Evolutionary conservation across 2,329 filamentous ascomycete genomes (phyloP), one percentile per base, ranked within the genome.

Genomic region (Trichoderma sp.): DNA sequence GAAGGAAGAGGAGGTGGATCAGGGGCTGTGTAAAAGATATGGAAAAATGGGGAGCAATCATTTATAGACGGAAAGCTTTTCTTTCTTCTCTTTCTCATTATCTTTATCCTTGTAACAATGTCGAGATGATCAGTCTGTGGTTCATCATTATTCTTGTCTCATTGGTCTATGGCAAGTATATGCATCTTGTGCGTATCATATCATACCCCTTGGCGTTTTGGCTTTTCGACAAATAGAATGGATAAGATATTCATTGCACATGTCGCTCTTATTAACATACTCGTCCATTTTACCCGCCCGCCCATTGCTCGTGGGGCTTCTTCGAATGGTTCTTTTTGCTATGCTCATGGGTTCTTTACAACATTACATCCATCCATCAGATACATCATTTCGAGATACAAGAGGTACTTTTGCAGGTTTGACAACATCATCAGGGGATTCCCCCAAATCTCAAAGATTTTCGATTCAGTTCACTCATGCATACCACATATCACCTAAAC

Each of bases 1-100:
- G 67, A 67, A 9, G 65, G 69, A 5, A 69, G 70, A 28, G 67
- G 69, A 3, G 70, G 72, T n/a, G 74, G 74, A 6, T 70, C 68
- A 17, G 71, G 72, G 3, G 71, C 71, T 51, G 69, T 71, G 24
- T 69, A 71, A 14, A 14, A 48, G 54, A n/a, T n/a, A n/a, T 43
- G 26, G 28, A 43, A 30, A 7, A 66, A 52, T 7, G 57, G 63
- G 19, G n/a, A 45, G 21, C 21, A 14, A 1, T 14, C 12, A 39
- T 10, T 24, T 47, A 63, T 63, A 34, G 55, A 62, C n/a, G 51
- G 19, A 17, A 14, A 14, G n/a, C 19, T 34, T 63, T 60, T 43
- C 12, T n/a, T 17, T 43, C 41, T 34, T 43, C 43, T 24, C 21
- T 24, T 24, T 24, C 3, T 24, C 21, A 24, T 24, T 24, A 24